A percentile compares a stretch with the other conserved stretches of the same genome.
phyloP scores from a whole-genome alignment of 768 basidiomycete genomes.

The Ramaria sp. region DNA sequence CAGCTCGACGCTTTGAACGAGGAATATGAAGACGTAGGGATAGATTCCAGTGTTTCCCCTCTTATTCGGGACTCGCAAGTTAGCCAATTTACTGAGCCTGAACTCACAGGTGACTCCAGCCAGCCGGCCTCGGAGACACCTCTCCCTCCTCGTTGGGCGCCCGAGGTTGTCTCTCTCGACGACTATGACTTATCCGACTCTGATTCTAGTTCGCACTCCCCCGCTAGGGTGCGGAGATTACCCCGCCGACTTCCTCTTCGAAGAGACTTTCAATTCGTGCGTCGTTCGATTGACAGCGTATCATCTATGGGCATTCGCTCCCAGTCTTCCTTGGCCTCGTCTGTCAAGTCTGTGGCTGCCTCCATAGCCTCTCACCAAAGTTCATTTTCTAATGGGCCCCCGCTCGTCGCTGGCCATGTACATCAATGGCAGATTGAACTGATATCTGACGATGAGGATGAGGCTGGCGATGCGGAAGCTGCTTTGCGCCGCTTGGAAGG shows the following conservation, averaged over 20 bases:
- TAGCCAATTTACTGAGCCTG: neutral
- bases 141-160: constrained; percentile 27
- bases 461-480: constrained; percentile 65
- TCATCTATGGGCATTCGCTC: constrained; percentile 69
- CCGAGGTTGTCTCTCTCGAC: constrained; percentile 72
- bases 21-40: neutral
- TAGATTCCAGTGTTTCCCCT: neutral
- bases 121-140: constrained; percentile 10
- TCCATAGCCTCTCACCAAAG: neutral
- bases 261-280: constrained; percentile 73
- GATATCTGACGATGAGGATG: constrained; percentile 65
- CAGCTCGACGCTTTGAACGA: neutral
- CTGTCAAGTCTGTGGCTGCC: constrained; percentile 9
- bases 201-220: constrained; percentile 38
- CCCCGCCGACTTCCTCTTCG: constrained; percentile 58
- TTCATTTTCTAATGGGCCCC: neutral
- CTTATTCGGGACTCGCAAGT: neutral
- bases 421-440: constrained; percentile 59
- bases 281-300: constrained; percentile 55
- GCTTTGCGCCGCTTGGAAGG: constrained; percentile 78
- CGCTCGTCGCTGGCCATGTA: neutral
- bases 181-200: constrained; percentile 74
- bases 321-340: constrained; percentile 48
- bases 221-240: constrained; percentile 44
- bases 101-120: neutral